These are phyloP conservation scores for Rhodotorula sp. DNA, from an alignment of 1,284 basidiomycete genomes.

Conservation along the genomic window DNA sequence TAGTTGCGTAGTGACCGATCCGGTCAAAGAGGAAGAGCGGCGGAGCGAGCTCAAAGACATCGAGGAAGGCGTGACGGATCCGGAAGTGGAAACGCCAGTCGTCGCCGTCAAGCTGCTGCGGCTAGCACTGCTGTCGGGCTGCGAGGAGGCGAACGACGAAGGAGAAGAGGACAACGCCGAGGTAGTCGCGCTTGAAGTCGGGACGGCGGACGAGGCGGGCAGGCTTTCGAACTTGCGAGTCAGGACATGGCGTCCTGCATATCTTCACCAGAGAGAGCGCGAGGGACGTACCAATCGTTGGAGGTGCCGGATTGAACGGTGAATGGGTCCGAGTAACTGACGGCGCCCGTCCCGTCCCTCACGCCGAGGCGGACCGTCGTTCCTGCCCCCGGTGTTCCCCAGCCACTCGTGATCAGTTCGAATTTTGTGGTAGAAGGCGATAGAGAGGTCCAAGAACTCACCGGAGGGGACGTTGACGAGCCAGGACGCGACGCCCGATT, in stretches of 20 bases:
- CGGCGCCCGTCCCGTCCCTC: not conserved
- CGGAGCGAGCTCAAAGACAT: too few relatives aligned
- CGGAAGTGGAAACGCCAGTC: not conserved
- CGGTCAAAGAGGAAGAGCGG: too few relatives aligned
- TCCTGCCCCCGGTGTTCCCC: too few relatives aligned
- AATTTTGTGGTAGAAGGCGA: too few relatives aligned
- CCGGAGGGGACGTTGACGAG: conserved; percentile 2
- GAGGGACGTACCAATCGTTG: not conserved
- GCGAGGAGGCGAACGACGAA: not conserved
- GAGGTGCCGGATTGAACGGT: not conserved
- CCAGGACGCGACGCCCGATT: conserved; percentile 9
- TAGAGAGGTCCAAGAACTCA: too few relatives aligned
- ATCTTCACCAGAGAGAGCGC: too few relatives aligned
- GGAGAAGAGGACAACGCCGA: not conserved
- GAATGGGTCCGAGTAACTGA: not conserved
- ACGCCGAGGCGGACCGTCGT: not conserved
- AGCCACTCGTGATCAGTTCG: too few relatives aligned
- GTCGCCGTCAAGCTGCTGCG: not conserved
- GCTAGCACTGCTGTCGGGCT: not conserved
- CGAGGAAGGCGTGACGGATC: too few relatives aligned
- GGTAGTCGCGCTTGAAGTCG: not conserved
- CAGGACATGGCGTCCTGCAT: too few relatives aligned
- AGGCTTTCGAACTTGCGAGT: too few relatives aligned
- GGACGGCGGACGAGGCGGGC: not conserved
- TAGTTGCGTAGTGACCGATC: too few relatives aligned